phyloP scores from a whole-genome alignment of 164 flowering plant species.

The grape (Vitis vinifera) region DNA sequence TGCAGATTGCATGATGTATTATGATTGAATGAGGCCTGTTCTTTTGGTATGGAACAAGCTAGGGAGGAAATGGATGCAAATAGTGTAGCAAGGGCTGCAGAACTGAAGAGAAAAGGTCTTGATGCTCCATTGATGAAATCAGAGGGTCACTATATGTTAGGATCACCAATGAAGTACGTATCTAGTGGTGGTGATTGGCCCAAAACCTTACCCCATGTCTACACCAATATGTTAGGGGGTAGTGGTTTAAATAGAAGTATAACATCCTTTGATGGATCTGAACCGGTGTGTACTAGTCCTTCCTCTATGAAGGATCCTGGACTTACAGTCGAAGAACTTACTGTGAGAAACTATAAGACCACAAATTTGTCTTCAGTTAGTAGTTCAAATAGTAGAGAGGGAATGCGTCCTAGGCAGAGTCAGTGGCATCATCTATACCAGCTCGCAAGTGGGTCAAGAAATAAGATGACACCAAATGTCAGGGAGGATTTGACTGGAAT shows the following conservation, averaged over 20 bases:
- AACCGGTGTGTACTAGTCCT: constrained; percentile 5
- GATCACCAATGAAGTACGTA: background rate
- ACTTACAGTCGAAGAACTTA: constrained; percentile 15
- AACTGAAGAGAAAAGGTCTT: constrained; percentile 3
- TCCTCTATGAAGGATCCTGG: constrained; percentile 6
- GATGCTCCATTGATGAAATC: constrained; percentile 2
- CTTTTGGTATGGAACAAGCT: constrained; percentile 5
- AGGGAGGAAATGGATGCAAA: constrained; percentile 12
- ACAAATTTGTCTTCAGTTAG: constrained; percentile 1
- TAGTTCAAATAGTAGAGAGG: background rate
- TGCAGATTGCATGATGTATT: background rate
- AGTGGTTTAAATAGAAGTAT: constrained; percentile 6
- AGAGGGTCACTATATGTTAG: constrained; percentile 6
- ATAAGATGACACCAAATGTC: constrained; percentile 10
- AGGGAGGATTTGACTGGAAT: constrained; percentile 17
- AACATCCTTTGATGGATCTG: constrained; percentile 16
- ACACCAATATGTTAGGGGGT: constrained; percentile 3
- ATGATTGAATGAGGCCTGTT: background rate
- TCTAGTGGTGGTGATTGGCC: constrained; percentile 8
- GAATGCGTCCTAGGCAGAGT: constrained; percentile 10
- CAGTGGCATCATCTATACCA: constrained; percentile 16
- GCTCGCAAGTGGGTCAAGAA: constrained; percentile 10
- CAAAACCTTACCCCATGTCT: background rate
- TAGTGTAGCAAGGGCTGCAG: constrained; percentile 1
- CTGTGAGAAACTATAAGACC: constrained; percentile 12